Base-by-base conservation (phyloP, 768 basidiomycete species). In the Pisolithus orientalis region DNA sequence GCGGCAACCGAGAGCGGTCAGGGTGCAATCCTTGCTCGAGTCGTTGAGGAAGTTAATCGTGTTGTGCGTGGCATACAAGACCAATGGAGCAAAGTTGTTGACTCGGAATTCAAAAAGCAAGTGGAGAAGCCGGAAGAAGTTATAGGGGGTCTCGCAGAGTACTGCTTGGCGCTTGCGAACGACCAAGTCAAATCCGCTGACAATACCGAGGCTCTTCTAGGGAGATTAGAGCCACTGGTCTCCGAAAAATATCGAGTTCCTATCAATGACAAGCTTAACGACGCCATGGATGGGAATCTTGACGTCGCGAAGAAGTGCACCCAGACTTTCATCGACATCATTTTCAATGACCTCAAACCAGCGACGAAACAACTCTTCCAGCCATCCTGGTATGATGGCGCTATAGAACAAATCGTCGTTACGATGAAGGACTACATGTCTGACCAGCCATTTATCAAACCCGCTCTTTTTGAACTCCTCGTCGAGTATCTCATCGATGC, bases 281-380 rank as follows among this genome's bases (percentile, higher is more conserved):
- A 95, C 57, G 94, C 94, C 32, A 97, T 98, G 59, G 95, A 99
- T 65, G 96, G 96, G 3, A 98, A 94, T 69, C 80, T 98, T 56
- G 96, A 99, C 68, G 92, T 98, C 38, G 94, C 94, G 49, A 98
- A 98, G 76, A 91, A 90, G 66, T 98, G 94, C 75, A 93, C 89
- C 21, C 90, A 95, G 61, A 87, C 88, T 0, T 80, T 99, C 52
- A 94, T 99, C 62, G 89, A 90, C 60, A 83, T 95, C 61, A 85
- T 98, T 61, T 93, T 96, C 75, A 90, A 96, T 68, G 96, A 98
- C 66, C 72, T 98, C 59, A 90, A 87, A 65, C 83, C 87, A 0
- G 94, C 88, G 9, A 87, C 83, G 14, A 93, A 90, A 65, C 77
- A 75, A 38, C 76, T 98, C 37, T 94, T 98, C 78, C 84, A 85